phyloP scores from a whole-genome alignment of 345 rosid species.

The Lepidium sativum region DNA sequence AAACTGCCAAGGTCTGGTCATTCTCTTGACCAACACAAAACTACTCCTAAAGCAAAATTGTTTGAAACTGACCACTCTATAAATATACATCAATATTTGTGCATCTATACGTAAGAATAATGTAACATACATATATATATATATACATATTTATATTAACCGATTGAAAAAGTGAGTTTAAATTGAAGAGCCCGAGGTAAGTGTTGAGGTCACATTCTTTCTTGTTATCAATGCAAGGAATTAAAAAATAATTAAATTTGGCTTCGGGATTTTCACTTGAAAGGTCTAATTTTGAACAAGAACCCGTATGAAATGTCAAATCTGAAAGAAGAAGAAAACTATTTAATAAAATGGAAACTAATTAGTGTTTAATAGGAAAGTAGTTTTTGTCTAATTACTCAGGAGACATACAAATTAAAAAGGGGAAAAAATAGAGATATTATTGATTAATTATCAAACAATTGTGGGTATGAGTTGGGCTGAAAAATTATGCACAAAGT shows the following conservation, averaged over 20 bases:
- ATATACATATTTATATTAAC: background rate
- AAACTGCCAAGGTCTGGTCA: conserved; percentile 44
- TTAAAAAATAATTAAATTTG: background rate
- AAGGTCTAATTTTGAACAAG: conserved; percentile 20
- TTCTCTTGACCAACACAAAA: conserved; percentile 36
- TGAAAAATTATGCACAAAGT: background rate
- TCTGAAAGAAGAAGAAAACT: conserved; percentile 17
- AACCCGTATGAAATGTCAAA: conserved; percentile 29
- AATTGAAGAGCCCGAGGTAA: conserved; percentile 18
- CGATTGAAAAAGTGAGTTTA: conserved; percentile 2
- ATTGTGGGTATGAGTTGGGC: background rate
- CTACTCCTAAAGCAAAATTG: conserved; percentile 11
- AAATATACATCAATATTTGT: conserved; percentile 12
- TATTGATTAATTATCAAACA: background rate
- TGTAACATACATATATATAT: background rate
- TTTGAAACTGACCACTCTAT: conserved; percentile 20
- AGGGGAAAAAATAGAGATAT: too few relatives aligned
- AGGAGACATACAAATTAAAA: too few relatives aligned
- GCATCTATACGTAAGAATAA: background rate
- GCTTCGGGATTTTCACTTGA: conserved; percentile 27
- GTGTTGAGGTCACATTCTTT: conserved; percentile 30
- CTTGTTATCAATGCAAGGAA: conserved; percentile 15
- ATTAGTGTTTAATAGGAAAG: background rate
- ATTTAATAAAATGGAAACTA: background rate
- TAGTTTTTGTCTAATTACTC: background rate